Evolutionary conservation across 2,329 filamentous ascomycete species (phyloP).

Genomic region (Periconia digitata): DNA sequence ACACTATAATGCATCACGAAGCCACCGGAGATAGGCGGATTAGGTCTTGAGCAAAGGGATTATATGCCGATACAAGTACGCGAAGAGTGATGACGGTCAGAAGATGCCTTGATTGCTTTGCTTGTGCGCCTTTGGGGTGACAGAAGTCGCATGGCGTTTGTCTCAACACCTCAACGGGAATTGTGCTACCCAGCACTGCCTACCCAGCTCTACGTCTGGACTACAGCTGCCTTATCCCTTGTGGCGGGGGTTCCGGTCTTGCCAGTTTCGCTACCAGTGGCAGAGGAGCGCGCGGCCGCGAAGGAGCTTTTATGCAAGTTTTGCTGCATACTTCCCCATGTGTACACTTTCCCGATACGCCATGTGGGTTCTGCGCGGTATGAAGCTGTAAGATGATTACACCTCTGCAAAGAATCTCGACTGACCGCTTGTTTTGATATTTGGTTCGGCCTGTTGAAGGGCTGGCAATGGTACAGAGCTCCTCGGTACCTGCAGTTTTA

Average conservation of each 20-base stretch:
- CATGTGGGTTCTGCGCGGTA: background rate
- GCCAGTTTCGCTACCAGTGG: slow-evolving; percentile 7
- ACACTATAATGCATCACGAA: slow-evolving; percentile 73
- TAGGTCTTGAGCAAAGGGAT: slow-evolving; percentile 75
- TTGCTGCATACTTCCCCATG: slow-evolving; percentile 44
- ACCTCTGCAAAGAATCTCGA: background rate
- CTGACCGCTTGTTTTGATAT: background rate
- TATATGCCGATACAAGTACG: slow-evolving; percentile 74
- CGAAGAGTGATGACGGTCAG: slow-evolving; percentile 68
- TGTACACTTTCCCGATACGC: background rate
- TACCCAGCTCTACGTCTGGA: background rate
- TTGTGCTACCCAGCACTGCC: slow-evolving; percentile 2
- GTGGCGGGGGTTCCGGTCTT: background rate
- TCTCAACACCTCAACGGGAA: slow-evolving; percentile 7
- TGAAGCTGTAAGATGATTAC: background rate
- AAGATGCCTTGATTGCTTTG: background rate
- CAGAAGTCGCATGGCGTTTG: slow-evolving; percentile 3
- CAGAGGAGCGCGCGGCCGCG: slow-evolving; percentile 69
- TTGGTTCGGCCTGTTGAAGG: slow-evolving; percentile 74
- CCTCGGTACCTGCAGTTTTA: slow-evolving; percentile 13
- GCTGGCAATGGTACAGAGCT: slow-evolving; percentile 64
- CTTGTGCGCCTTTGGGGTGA: slow-evolving; percentile 3
- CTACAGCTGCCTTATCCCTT: background rate
- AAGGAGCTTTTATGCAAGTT: slow-evolving; percentile 81
- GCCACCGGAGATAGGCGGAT: slow-evolving; percentile 71